Evolutionary conservation across 2,329 filamentous ascomycete genomes (phyloP), one percentile per base, ranked within the genome.

Genomic region (Penicillium sclerotigenum): DNA sequence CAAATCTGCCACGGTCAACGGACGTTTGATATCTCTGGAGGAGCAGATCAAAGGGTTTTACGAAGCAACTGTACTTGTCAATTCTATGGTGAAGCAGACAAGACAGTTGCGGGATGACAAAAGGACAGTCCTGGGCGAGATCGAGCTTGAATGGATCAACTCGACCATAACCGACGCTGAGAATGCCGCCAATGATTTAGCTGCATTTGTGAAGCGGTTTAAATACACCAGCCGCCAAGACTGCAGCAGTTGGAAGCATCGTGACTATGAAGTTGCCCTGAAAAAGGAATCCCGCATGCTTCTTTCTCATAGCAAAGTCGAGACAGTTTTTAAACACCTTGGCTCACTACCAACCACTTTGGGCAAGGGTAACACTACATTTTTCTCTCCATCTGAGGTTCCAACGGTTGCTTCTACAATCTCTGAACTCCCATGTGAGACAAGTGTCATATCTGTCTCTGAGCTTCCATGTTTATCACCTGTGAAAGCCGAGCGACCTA

Each of bases 171-270:
- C 61, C 33, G 73, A 71, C 40, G 65, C 71, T 33, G 69, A 72
- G 38, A 73, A 72, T 46, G 69, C 71, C 40, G 61, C 63, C 31
- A 64, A 68, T 51, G 64, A 72, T 49, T 66, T 77, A 22, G 56
- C 57, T 3, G 29, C 59, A 1, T 59, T 69, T 1, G 42, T 69
- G 5, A 60, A 67, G 20, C 48, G 46, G 4, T 56, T 60, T 29
- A 50, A 22, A 61, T 61, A 37, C 54, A 59, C 63, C 0, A 59
- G 47, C 8, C 37, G 58, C 6, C 49, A 54, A 33, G 61, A 49
- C 11, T 61, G 59, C 24, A 56, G 65, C 20, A 52, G 37, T 2
- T 71, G 67, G 68, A 57, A 54, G 10, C 14, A 57, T 16, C 50
- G 60, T 7, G 63, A 67, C 26, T 49, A 56, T 3, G 51, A 49